Evolutionary conservation across 2,329 filamentous ascomycete species (phyloP), one percentile per base, ranked within the genome.

Genomic region (Raffaelea ambrosiae): DNA sequence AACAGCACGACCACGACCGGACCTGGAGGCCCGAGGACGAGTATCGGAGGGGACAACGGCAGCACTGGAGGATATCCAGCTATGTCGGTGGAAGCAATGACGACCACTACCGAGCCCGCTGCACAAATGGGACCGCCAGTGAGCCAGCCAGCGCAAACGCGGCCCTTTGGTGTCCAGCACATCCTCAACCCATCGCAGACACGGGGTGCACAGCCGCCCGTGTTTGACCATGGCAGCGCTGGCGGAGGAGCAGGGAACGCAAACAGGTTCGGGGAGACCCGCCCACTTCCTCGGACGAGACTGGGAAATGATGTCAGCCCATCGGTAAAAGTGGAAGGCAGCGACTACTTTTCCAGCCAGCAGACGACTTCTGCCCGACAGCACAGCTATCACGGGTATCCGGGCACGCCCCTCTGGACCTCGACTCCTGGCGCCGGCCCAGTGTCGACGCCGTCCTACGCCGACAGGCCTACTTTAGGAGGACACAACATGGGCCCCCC

Each of bases 121-220:
- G 26, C 13, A 3, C 8, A 40, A 23, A 31, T 13, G 18, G 7
- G 43, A 49, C 3, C 53, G 55, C 26, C 49, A 57, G 41, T 51
- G 51, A 13, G 59, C 59, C 59, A 61, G 19, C n/a, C 22, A 4
- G 29, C 53, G 57, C 46, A 62, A 57, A 46, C 60, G 43, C 61
- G 69, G 54, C 56, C 62, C 11, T 60, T 69, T 29, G 68, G 63
- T 38, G 63, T 72, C 29, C 69, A 66, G 51, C 68, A 65, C 43
- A 72, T 73, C 35, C 53, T 72, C 40, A 73, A 73, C 50, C 69
- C 70, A 18, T 53, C 64, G 20, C 64, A 66, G 21, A 52, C 58
- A 14, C 62, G 61, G 46, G 54, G 54, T 2, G 31, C 22, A 8
- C 53, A 31, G 40, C 45, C 48, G 51, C 47, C 36, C 55, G 11